Evolutionary conservation across 371 early-diverging fungal species (phyloP), one percentile per base, ranked within the genome.

Genomic region (Rhizopus arrhizus): DNA sequence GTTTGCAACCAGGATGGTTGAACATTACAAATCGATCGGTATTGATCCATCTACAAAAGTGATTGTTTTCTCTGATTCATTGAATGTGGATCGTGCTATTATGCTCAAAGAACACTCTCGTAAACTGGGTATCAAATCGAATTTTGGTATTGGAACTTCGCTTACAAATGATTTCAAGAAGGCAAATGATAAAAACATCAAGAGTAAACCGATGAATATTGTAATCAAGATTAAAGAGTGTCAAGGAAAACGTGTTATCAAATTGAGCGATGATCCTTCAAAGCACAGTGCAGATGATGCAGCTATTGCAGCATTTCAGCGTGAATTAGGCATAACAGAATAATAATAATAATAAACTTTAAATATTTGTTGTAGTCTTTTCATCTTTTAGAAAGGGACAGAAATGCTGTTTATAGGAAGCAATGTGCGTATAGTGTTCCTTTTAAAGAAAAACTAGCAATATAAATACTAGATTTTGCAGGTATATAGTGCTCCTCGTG

Each of bases 91-190:
- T 9, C 65, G 61, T 1, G 86, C 89, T 4, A 76, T 89, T 16
- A 53, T 62, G 13, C 59, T 91, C 13, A 66, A 85, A 22, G 51
- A 74, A 1, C 52, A 73, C 13, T 78, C 81, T 2, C 66, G 75
- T 6, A 45, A 66, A 29, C 68, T 69, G 15, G 85, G 84, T 8
- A 80, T 89, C 45, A 74, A 73, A 34, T 80, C 80, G 29, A 73
- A 77, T 10, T 91, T 90, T 65, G 92, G 92, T 12, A 90, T 91
- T 35, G 91, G 91, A 10, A 91, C 92, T 0, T 79, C 83, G 36
- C 77, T 91, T 40, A 90, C 92, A 7, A 91, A 91, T 55, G 91
- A 91, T 64, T 91, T 78, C 64, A 51, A 52, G 11, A 73, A 70
- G 41, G 57, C 58, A 0, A 75, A 76, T 6, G 55, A 65, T 34